A percentile compares a stretch with the other conserved stretches of the same genome.
Evolutionary conservation across 2,329 filamentous ascomycete species (phyloP).

Genomic region (Hypoxylon sp.): DNA sequence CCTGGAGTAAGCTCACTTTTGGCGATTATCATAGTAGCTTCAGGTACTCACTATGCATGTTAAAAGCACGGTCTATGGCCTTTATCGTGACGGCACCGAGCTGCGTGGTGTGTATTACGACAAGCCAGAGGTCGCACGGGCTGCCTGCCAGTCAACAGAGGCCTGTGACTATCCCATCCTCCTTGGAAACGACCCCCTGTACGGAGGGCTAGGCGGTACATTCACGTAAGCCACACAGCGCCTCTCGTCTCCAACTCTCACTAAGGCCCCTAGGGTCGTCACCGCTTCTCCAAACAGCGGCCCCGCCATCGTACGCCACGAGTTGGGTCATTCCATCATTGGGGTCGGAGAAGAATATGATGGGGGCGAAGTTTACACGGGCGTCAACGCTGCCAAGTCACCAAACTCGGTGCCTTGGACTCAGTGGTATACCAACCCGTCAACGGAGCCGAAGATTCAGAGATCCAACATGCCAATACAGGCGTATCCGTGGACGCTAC

Average conservation of each 20-base stretch:
- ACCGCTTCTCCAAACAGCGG: slow-evolving; percentile 52
- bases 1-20: slow-evolving; percentile 46
- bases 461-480: slow-evolving; percentile 54
- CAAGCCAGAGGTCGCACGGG: slow-evolving; percentile 52
- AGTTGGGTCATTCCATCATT: slow-evolving; percentile 55
- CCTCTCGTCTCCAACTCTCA: background rate
- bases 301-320: slow-evolving; percentile 52
- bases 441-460: slow-evolving; percentile 49
- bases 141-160: slow-evolving; percentile 53
- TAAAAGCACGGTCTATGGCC: slow-evolving; percentile 53
- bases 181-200: slow-evolving; percentile 53
- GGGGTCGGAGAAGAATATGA: slow-evolving; percentile 55
- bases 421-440: slow-evolving; percentile 52
- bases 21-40: background rate
- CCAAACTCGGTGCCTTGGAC: slow-evolving; percentile 47
- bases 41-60: slow-evolving; percentile 8
- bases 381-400: slow-evolving; percentile 50
- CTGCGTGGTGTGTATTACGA: slow-evolving; percentile 54
- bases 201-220: slow-evolving; percentile 52
- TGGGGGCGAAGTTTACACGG: slow-evolving; percentile 49
- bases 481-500: slow-evolving; percentile 54
- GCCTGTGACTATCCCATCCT: slow-evolving; percentile 54
- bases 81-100: slow-evolving; percentile 54
- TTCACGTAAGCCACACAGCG: slow-evolving; percentile 49
- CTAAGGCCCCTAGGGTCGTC: slow-evolving; percentile 45